Evolutionary conservation across 2,329 filamentous ascomycete genomes (phyloP).

Genomic region (Didymella keratinophila): DNA sequence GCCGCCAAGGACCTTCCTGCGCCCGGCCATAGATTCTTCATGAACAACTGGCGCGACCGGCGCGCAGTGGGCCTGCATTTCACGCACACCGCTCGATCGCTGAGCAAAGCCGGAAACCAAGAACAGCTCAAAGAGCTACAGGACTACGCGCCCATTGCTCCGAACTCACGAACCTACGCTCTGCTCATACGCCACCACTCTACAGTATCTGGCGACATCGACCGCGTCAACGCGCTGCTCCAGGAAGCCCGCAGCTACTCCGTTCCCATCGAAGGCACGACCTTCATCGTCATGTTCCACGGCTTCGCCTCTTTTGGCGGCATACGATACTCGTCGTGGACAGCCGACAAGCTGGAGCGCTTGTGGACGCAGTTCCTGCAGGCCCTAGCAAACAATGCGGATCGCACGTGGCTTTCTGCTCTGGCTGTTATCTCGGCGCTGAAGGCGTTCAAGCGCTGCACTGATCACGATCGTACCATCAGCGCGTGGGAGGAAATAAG

Average conservation of each 20-base stretch:
- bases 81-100: constrained; percentile 53
- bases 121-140: constrained; percentile 70
- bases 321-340: constrained; percentile 73
- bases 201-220: constrained; percentile 72
- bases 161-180: constrained; percentile 80
- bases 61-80: constrained; percentile 59
- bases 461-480: constrained; percentile 60
- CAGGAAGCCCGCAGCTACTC: constrained; percentile 77
- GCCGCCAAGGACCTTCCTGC: constrained; percentile 42
- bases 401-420: constrained; percentile 41
- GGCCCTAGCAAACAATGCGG: constrained; percentile 27
- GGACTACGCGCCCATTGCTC: constrained; percentile 69
- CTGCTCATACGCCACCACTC: constrained; percentile 81
- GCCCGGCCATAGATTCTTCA: constrained; percentile 41
- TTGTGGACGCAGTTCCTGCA: constrained; percentile 41
- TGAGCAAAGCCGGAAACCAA: constrained; percentile 55
- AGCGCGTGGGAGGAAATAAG: constrained; percentile 61
- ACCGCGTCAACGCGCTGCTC: constrained; percentile 73
- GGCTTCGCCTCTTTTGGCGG: constrained; percentile 81
- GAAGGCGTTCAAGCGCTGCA: constrained; percentile 68
- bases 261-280: constrained; percentile 74
- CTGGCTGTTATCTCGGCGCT: constrained; percentile 42
- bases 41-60: constrained; percentile 52
- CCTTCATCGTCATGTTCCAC: constrained; percentile 83
- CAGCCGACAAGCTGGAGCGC: constrained; percentile 67